Base-by-base conservation (phyloP, 2,329 filamentous ascomycete genomes). In the Dendrostoma leiphaemia region DNA sequence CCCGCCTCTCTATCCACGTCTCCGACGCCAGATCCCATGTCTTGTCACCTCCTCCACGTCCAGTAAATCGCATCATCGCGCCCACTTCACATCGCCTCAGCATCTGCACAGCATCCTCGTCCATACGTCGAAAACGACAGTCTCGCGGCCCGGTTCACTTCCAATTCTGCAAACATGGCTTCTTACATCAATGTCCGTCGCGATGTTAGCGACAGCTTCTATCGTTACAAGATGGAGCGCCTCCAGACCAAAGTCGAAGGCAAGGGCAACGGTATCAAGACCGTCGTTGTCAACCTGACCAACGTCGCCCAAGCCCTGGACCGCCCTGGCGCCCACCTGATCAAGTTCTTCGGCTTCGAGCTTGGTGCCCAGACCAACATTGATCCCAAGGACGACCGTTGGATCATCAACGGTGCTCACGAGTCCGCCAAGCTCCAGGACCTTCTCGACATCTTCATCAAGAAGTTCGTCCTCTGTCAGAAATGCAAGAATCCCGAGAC, bases 171-270 rank as follows among this genome's bases (percentile, higher is more conserved):
- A 84, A 91, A 67, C 76, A 97, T 97, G 94, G 88, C 90, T 83
- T 37, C 52, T 48, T 92, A 90, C 79, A 82, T 99, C 85, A 99
- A 99, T 79, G 92, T 97, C 77, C 92, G 92, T 76, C 91, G 90
- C 77, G 93, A 97, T 89, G 88, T 96, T 80, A 88, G 88, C 81
- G 94, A 99, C 79, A 89, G 89, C 78, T 99, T 97, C 86, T 99
- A 99, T 81, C 94, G 94, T 75, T 99, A 99, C 87, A 99, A 99
- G 86, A 99, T 99, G 94, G 94, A 97, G 80, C 88, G 86, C 67
- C 81, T 99, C 71, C 91, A 96, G 82, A 96, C 94, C 74, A 99
- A 99, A 83, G 95, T 99, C 67, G 94, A 99, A 79, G 94, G 94
- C 77, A 99, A 99, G 78, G 94, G 94, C 64, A 99, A 99, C 79